These are phyloP conservation scores for Trichoderma sp. DNA, from an alignment of 2,329 filamentous ascomycete genomes.

Conservation along the genomic window DNA sequence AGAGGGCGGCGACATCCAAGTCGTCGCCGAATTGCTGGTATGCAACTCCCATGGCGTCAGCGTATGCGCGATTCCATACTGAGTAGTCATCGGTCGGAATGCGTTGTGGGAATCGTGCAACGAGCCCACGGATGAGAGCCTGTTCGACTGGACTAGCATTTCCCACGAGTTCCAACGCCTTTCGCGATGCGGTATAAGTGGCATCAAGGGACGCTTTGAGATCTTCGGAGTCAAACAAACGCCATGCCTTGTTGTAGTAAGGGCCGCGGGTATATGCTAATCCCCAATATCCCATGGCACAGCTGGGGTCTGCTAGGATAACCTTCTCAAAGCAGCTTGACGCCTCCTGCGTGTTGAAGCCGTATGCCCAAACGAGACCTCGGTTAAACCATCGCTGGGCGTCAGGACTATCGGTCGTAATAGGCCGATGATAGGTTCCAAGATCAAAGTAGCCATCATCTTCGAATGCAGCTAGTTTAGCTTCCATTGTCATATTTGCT, in stretches of 20 bases:
- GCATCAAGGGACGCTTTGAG: background rate
- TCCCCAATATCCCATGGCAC: conserved; percentile 68
- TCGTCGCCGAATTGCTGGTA: conserved; percentile 8
- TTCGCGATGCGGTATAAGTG: background rate
- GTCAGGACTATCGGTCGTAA: conserved; percentile 53
- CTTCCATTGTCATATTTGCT: background rate
- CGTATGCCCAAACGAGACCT: conserved; percentile 69
- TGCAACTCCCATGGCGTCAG: background rate
- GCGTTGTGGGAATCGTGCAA: conserved; percentile 10
- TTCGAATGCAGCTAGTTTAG: background rate
- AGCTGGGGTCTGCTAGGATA: conserved; percentile 55
- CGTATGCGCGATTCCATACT: conserved; percentile 11
- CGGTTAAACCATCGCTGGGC: conserved; percentile 67
- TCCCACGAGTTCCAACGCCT: background rate
- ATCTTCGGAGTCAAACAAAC: conserved; percentile 8
- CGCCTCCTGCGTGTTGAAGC: conserved; percentile 71
- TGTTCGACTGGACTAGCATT: conserved; percentile 9
- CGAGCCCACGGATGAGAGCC: conserved; percentile 11
- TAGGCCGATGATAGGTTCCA: conserved; percentile 55
- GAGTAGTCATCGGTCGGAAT: conserved; percentile 9
- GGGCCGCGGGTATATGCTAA: conserved; percentile 70
- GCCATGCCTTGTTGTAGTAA: conserved; percentile 75
- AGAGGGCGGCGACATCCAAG: conserved; percentile 4
- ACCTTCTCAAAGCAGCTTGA: conserved; percentile 62
- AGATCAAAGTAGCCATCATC: conserved; percentile 41